These are phyloP conservation scores for Lactifluus piperatus DNA, from an alignment of 768 basidiomycete genomes.

Conservation along the genomic window DNA sequence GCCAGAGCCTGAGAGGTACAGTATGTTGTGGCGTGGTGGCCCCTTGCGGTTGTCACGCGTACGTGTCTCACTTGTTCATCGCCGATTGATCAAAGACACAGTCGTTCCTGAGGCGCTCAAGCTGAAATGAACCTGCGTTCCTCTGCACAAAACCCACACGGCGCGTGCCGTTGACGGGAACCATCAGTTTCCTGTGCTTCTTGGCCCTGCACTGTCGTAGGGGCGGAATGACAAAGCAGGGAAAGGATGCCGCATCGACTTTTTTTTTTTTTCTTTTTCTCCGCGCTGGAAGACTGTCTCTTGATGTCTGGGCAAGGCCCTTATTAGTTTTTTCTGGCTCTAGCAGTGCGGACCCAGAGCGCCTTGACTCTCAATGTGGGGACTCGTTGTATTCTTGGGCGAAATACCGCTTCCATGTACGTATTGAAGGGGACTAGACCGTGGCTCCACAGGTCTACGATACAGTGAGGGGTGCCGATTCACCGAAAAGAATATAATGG, in stretches of 20 bases:
- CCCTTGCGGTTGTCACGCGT: background rate
- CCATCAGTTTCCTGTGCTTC: constrained; percentile 9
- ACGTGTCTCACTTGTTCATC: background rate
- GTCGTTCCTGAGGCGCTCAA: constrained; percentile 15
- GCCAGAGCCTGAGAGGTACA: background rate
- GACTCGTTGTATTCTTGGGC: constrained; percentile 10
- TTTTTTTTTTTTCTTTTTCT: too few species aligned
- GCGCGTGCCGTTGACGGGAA: constrained; percentile 16
- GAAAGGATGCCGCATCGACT: constrained; percentile 10
- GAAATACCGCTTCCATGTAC: constrained; percentile 15
- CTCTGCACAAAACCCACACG: constrained; percentile 5
- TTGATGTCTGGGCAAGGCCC: constrained; percentile 10
- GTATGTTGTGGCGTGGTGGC: background rate
- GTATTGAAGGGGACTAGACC: constrained; percentile 13
- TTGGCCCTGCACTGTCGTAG: constrained; percentile 9
- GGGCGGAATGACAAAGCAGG: background rate
- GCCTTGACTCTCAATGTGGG: constrained; percentile 10
- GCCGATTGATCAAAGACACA: constrained; percentile 11
- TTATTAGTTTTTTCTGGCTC: constrained; percentile 4
- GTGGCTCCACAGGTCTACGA: constrained; percentile 4
- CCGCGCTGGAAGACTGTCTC: constrained; percentile 11
- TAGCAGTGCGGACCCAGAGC: constrained; percentile 12
- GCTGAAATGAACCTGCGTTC: constrained; percentile 10
- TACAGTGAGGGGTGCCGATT: background rate
- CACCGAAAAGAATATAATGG: constrained; percentile 5